Conservation (phyloP, 2,329 filamentous ascomycete genomes). For the Fusarium chlamydosporum region DNA sequence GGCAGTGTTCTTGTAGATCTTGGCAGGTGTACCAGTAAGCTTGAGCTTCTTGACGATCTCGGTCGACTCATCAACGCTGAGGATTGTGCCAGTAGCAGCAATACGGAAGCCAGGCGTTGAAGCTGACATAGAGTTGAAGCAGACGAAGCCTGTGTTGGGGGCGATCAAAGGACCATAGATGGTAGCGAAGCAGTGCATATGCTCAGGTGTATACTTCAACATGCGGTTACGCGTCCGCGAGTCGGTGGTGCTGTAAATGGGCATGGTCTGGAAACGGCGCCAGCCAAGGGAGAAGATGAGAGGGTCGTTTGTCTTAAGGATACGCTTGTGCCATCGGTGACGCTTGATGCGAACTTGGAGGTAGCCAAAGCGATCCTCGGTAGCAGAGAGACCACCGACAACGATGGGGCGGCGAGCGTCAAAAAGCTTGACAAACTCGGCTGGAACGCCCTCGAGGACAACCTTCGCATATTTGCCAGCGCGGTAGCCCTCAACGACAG, state of each 20-base stretch:
- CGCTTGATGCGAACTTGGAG: slow-evolving; percentile 97
- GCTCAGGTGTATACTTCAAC: slow-evolving; percentile 99
- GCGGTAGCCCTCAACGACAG: slow-evolving; percentile 88
- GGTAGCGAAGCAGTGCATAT: slow-evolving; percentile 98
- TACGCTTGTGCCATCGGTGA: slow-evolving; percentile 99
- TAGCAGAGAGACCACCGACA: slow-evolving; percentile 90
- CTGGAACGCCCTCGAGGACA: slow-evolving; percentile 88
- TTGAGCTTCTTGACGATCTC: slow-evolving; percentile 99
- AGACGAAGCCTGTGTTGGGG: slow-evolving; percentile 95
- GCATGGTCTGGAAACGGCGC: slow-evolving; percentile 92
- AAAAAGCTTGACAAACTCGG: slow-evolving; percentile 89
- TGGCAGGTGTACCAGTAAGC: slow-evolving; percentile 91
- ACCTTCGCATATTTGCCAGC: slow-evolving; percentile 95
- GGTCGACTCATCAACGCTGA: slow-evolving; percentile 93
- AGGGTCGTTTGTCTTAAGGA: slow-evolving; percentile 97
- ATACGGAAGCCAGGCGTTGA: slow-evolving; percentile 92
- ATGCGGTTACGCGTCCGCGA: slow-evolving; percentile 94
- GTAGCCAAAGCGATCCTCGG: slow-evolving; percentile 95
- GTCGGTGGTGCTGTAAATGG: slow-evolving; percentile 95
- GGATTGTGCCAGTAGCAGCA: slow-evolving; percentile 91
- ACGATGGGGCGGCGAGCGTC: slow-evolving; percentile 86
- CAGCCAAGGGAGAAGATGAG: slow-evolving; percentile 97
- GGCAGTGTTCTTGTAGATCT: slow-evolving; percentile 99
- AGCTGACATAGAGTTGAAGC: slow-evolving; percentile 89
- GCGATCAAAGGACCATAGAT: slow-evolving; percentile 96